A percentile compares a stretch with the other conserved stretches of the same genome.
Conservation (phyloP, 2,329 filamentous ascomycete species). For the Beauveria rudraprayagi region DNA sequence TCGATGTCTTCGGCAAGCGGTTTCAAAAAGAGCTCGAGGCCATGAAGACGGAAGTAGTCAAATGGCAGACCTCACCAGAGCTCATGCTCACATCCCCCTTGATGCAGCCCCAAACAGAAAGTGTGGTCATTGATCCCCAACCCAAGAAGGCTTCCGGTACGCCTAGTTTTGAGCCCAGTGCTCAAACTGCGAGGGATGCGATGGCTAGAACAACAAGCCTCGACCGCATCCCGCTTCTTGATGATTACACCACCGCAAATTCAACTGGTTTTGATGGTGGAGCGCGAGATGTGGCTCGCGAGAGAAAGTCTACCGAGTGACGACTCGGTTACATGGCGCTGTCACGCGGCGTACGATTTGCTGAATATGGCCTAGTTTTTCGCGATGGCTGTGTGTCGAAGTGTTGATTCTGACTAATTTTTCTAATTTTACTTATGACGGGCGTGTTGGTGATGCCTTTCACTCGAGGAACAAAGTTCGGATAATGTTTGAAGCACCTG, state of each 20-base stretch:
- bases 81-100: slow-evolving; percentile 29
- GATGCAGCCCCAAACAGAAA: slow-evolving; percentile 24
- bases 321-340: background rate
- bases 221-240: slow-evolving; percentile 51
- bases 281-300: slow-evolving; percentile 38
- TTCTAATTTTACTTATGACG: background rate
- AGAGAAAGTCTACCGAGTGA: slow-evolving; percentile 32
- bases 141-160: slow-evolving; percentile 6
- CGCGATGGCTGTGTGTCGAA: background rate
- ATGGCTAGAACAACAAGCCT: slow-evolving; percentile 27
- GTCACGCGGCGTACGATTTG: background rate
- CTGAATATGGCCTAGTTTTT: background rate
- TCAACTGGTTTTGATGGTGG: slow-evolving; percentile 37
- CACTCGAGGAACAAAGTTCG: background rate
- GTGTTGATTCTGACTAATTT: background rate
- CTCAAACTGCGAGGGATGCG: slow-evolving; percentile 13
- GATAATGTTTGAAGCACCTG: background rate
- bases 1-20: slow-evolving; percentile 91
- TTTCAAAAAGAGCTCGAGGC: slow-evolving; percentile 95
- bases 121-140: background rate
- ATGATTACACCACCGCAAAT: slow-evolving; percentile 29
- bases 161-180: slow-evolving; percentile 4
- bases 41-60: slow-evolving; percentile 79
- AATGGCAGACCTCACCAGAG: slow-evolving; percentile 66
- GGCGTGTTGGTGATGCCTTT: background rate